Evolutionary conservation across 2,329 filamentous ascomycete genomes (phyloP), one percentile per base, ranked within the genome.

Genomic region (Pseudogymnoascus sp.): DNA sequence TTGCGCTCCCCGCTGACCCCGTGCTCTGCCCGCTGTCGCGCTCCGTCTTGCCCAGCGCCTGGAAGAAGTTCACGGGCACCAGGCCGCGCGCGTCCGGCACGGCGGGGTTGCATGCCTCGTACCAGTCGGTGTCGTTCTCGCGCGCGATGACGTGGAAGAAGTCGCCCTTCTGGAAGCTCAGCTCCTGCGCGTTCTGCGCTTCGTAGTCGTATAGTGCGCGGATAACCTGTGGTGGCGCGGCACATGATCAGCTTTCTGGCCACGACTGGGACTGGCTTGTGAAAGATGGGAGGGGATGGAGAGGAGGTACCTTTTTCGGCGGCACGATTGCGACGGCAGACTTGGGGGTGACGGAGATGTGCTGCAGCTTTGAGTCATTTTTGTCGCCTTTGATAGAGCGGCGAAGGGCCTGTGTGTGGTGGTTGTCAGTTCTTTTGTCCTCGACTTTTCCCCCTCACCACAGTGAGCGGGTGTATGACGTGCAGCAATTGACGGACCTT

Each of bases 61-160:
- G 92, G 77, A 99, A 99, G 78, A 92, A 97, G 64, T 88, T 86
- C 64, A 97, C 95, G 7, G 95, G 95, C 50, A 99, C 95, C 65
- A 99, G 83, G 66, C 95, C 95, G 69, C 92, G 87, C 61, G 91
- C 91, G 77, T 89, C 89, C 72, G 90, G 91, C 68, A 96, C 82
- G 61, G 90, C 85, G 65, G 95, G 95, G 74, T 99, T 99, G 82
- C 92, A 97, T 63, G 93, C 95, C 78, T 97, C 95, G 82, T 97
- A 99, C 93, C 95, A 99, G 74, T 97, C 91, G 42, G 81, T 79
- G 75, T 97, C 93, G 80, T 97, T 88, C 79, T 97, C 95, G 76
- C 93, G 89, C 72, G 90, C 91, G 76, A 97, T 93, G 68, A 99
- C 95, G 79, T 97, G 93, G 75, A 99, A 95, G 77, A 97, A 99